phyloP scores from a whole-genome alignment of 495 filamentous ascomycete genomes.

The Alectoria sarmentosa region DNA sequence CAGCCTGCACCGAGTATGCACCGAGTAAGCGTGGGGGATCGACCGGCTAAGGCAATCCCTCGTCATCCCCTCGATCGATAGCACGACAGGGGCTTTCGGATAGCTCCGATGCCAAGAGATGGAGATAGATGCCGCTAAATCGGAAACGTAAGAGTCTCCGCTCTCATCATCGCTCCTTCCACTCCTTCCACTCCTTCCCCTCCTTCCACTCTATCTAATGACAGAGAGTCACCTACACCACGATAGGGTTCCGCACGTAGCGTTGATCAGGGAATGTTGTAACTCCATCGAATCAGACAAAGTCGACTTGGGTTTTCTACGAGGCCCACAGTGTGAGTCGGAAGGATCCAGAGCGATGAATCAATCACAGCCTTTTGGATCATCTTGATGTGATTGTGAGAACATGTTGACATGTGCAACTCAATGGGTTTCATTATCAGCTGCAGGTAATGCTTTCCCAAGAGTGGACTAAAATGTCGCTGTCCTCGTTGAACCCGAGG shows the following conservation, averaged over 20 bases:
- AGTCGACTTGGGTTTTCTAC: no score
- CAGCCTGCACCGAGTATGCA: background rate
- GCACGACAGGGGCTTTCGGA: background rate
- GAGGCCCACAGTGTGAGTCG: background rate
- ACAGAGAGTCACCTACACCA: no score
- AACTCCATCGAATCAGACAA: no score
- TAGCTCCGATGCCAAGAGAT: conserved; percentile 2
- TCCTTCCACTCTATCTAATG: no score
- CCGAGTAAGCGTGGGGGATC: background rate
- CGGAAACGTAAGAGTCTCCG: background rate
- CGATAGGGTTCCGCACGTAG: no score
- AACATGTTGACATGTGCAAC: background rate
- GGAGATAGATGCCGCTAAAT: background rate
- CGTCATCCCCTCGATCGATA: background rate
- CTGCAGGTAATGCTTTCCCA: background rate
- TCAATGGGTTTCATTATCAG: background rate
- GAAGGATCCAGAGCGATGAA: background rate
- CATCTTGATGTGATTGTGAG: background rate
- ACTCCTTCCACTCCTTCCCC: no score
- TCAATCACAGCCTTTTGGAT: background rate
- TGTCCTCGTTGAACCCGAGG: background rate
- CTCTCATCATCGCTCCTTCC: background rate
- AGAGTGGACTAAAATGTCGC: background rate
- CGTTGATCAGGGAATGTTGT: no score
- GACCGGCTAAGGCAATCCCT: background rate